Conservation (phyloP, 805 yeast genomes). For the Barnettozyma pratensis region DNA sequence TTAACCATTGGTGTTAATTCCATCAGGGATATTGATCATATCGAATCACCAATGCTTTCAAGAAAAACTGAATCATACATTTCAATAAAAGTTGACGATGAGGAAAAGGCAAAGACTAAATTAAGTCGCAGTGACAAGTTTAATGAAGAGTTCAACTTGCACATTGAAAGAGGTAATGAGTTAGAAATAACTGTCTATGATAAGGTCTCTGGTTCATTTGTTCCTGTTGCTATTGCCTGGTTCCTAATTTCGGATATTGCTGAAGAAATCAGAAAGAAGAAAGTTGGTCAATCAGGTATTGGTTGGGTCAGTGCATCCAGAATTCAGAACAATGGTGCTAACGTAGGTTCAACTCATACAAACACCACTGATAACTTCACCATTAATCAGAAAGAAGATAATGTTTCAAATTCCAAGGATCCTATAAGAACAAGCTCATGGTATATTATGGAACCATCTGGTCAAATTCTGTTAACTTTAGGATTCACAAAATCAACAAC, state of each 20-base stretch:
- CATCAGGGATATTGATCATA: slow-evolving; percentile 87
- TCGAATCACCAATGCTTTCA: slow-evolving; percentile 74
- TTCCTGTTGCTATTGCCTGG: slow-evolving; percentile 94
- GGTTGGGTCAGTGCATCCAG: slow-evolving; percentile 89
- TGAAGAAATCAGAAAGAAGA: slow-evolving; percentile 89
- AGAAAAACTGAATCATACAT: slow-evolving; percentile 77
- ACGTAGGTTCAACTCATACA: slow-evolving; percentile 8
- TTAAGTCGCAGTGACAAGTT: slow-evolving; percentile 73
- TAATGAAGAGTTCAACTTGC: slow-evolving; percentile 76
- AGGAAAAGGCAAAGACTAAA: slow-evolving; percentile 70
- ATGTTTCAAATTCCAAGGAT: slow-evolving; percentile 13
- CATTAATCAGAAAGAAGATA: slow-evolving; percentile 10
- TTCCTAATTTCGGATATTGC: slow-evolving; percentile 83
- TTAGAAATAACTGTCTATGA: slow-evolving; percentile 86
- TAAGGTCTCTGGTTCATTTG: slow-evolving; percentile 53
- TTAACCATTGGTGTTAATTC: slow-evolving; percentile 69
- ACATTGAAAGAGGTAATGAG: slow-evolving; percentile 89
- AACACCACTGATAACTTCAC: slow-evolving; percentile 24
- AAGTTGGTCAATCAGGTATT: slow-evolving; percentile 69
- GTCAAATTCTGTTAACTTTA: slow-evolving; percentile 74
- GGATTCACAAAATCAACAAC: slow-evolving; percentile 70
- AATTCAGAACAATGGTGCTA: slow-evolving; percentile 26
- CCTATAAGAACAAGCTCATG: slow-evolving; percentile 61
- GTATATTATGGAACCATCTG: slow-evolving; percentile 92
- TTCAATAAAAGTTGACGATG: slow-evolving; percentile 82